Conservation (phyloP, 306 rosid species). For the Gastrolobium villosum region DNA sequence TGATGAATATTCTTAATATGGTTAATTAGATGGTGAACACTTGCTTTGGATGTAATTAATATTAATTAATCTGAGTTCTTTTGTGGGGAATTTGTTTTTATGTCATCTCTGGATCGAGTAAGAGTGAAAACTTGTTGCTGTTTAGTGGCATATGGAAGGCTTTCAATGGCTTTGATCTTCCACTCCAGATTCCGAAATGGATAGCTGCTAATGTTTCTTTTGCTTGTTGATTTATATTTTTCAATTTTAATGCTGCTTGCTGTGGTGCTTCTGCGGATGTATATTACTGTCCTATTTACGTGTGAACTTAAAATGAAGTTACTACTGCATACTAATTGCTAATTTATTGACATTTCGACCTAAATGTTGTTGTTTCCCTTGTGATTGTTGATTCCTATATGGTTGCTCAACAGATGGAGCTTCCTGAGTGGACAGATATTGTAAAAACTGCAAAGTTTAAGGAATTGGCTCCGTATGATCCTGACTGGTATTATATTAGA, state of each 20-base stretch:
- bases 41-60: not conserved
- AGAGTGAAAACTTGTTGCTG: not conserved
- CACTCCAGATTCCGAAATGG: not conserved
- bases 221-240: not conserved
- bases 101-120: not conserved
- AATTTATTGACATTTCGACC: not conserved
- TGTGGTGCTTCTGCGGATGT: not conserved
- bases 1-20: constrained; percentile 7
- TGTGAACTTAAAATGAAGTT: not conserved
- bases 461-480: constrained; percentile 81
- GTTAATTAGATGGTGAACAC: not conserved
- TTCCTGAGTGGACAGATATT: constrained; percentile 81
- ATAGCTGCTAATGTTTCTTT: not conserved
- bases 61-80: not conserved
- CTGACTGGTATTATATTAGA: constrained; percentile 81
- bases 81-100: not conserved
- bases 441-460: constrained; percentile 79
- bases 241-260: not conserved
- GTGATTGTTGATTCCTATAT: not conserved
- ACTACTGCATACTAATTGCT: not conserved
- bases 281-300: not conserved
- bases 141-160: not conserved
- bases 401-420: constrained; percentile 65
- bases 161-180: not conserved
- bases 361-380: not conserved